phyloP scores from a whole-genome alignment of 805 yeast species.

The Kuraishia floccosa region DNA sequence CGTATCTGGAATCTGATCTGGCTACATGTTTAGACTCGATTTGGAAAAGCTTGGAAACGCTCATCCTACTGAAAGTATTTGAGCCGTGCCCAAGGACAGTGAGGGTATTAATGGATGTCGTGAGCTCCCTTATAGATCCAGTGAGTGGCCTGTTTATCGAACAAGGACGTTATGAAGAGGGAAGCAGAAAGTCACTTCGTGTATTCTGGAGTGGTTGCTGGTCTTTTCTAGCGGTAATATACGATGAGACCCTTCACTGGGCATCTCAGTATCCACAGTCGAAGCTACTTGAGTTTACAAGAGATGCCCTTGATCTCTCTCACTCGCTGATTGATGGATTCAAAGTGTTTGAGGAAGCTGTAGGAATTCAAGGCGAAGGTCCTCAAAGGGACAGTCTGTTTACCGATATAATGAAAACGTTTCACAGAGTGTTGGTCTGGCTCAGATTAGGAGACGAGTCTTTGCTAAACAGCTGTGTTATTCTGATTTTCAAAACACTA shows the following conservation, averaged over 20 bases:
- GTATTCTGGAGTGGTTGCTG: conserved; percentile 63
- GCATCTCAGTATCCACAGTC: conserved; percentile 46
- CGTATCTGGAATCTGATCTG: conserved; percentile 33
- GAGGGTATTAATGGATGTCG: conserved; percentile 63
- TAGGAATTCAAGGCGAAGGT: conserved; percentile 7
- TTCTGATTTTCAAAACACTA: conserved; percentile 52
- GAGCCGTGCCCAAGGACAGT: conserved; percentile 73
- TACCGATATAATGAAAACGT: conserved; percentile 44
- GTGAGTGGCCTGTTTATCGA: conserved; percentile 38
- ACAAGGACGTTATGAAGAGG: neutral
- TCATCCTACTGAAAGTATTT: conserved; percentile 36
- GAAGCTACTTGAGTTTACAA: conserved; percentile 66
- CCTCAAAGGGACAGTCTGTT: conserved; percentile 24
- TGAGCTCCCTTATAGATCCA: conserved; percentile 54
- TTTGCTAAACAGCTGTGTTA: conserved; percentile 61
- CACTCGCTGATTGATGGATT: conserved; percentile 57
- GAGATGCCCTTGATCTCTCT: conserved; percentile 77
- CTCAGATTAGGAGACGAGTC: conserved; percentile 73
- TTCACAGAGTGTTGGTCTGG: conserved; percentile 67
- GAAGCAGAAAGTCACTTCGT: conserved; percentile 14
- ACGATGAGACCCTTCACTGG: conserved; percentile 64
- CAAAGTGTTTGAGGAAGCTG: conserved; percentile 16
- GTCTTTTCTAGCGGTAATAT: conserved; percentile 61
- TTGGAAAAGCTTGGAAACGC: conserved; percentile 28
- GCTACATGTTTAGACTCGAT: conserved; percentile 36